Evolutionary conservation across 495 filamentous ascomycete genomes (phyloP).

Genomic region (Penicillium paxilli): DNA sequence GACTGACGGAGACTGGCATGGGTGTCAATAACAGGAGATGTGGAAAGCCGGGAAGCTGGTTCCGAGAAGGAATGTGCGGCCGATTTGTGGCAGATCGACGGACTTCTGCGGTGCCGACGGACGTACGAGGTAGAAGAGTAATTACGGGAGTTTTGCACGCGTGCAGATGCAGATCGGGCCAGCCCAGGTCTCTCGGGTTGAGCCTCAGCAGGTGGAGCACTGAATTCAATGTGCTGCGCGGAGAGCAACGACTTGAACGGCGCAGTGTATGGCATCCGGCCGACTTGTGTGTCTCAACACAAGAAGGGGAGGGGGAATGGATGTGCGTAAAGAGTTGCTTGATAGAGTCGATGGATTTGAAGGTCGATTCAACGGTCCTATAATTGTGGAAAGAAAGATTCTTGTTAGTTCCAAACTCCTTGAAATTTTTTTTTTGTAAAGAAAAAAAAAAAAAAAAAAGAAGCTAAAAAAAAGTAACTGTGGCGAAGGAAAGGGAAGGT

Average conservation of each 20-base stretch:
- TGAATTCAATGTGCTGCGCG: slow-evolving; percentile 63
- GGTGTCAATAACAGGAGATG: slow-evolving; percentile 52
- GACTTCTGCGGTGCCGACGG: slow-evolving; percentile 64
- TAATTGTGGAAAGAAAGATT: neutral
- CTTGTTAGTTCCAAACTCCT: slow-evolving; percentile 13
- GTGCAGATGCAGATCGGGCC: slow-evolving; percentile 34
- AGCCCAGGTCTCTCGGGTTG: slow-evolving; percentile 38
- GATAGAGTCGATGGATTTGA: slow-evolving; percentile 5
- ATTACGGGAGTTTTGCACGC: slow-evolving; percentile 66
- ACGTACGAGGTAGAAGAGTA: slow-evolving; percentile 77
- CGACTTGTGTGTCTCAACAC: slow-evolving; percentile 47
- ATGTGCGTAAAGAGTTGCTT: neutral
- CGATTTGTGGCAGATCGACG: slow-evolving; percentile 52
- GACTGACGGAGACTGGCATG: slow-evolving; percentile 70
- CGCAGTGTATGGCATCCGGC: slow-evolving; percentile 91
- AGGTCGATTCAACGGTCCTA: slow-evolving; percentile 3
- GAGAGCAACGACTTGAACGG: slow-evolving; percentile 79
- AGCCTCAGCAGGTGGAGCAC: slow-evolving; percentile 58
- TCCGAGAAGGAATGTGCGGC: slow-evolving; percentile 27
- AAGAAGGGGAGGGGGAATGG: slow-evolving; percentile 21
- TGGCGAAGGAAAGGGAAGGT: slow-evolving; percentile 10
- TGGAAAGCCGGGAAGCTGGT: slow-evolving; percentile 36
- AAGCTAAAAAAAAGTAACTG: slow-evolving; percentile 5
- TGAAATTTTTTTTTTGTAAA: slow-evolving; percentile 2
- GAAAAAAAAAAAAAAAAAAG: too few species aligned